These are phyloP conservation scores for Asclepias syriaca DNA, from an alignment of 257 asterid species.

Conservation along the genomic window DNA sequence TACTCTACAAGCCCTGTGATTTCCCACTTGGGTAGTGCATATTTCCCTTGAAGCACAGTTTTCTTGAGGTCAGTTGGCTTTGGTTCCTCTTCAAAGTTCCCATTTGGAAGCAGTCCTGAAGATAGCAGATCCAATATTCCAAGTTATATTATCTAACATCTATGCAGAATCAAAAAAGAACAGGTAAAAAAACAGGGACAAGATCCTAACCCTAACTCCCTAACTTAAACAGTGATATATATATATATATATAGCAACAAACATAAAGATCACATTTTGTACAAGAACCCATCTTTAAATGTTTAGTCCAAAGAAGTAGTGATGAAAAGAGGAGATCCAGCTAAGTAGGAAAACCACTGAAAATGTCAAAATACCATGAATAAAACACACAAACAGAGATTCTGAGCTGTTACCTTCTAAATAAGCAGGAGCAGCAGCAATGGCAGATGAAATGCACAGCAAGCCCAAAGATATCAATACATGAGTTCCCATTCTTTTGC, in stretches of 20 bases:
- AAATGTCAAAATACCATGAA: not conserved
- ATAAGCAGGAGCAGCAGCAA: constrained; percentile 31
- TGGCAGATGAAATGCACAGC: constrained; percentile 34
- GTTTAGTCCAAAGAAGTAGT: not conserved
- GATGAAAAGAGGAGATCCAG: not conserved
- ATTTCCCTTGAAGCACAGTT: constrained; percentile 49
- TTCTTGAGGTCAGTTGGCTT: constrained; percentile 43
- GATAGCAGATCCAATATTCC: no score
- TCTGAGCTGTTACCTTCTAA: constrained; percentile 50
- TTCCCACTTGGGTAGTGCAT: constrained; percentile 83
- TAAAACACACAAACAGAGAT: not conserved
- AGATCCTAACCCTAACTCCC: not conserved
- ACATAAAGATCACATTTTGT: constrained; percentile 1
- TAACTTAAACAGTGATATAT: not conserved
- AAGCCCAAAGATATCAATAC: constrained; percentile 32
- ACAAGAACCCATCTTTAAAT: not conserved
- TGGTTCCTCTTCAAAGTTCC: constrained; percentile 75
- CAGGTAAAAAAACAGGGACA: not conserved
- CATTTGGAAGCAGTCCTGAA: constrained; percentile 76
- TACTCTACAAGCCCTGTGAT: constrained; percentile 71
- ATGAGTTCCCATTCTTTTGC: constrained; percentile 34
- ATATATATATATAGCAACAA: not conserved
- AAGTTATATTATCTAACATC: no score
- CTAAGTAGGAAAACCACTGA: not conserved
- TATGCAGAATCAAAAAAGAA: not conserved